A percentile compares a stretch with the other conserved stretches of the same genome.
These are phyloP conservation scores for Venturiaceae sp. DNA, from an alignment of 2,329 filamentous ascomycete genomes.

Conservation along the genomic window DNA sequence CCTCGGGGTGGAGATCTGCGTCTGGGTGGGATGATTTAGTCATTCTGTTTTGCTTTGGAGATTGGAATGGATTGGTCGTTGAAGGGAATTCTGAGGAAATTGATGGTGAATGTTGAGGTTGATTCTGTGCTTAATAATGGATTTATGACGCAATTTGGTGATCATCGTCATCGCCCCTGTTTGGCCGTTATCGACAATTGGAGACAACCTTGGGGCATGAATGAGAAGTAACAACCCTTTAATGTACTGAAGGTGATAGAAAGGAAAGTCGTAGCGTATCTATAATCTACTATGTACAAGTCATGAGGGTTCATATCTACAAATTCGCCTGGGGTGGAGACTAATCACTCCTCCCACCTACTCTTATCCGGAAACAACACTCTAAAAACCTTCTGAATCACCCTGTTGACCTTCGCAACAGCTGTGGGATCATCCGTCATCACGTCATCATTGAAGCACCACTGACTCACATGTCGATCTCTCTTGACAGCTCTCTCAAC, in stretches of 20 bases:
- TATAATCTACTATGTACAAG: neutral
- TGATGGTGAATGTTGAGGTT: neutral
- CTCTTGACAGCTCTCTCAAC: constrained; percentile 26
- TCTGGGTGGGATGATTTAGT: constrained; percentile 18
- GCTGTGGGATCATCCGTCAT: constrained; percentile 24
- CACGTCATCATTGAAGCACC: constrained; percentile 35
- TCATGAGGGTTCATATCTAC: neutral
- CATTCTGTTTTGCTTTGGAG: no score
- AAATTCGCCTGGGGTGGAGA: no score
- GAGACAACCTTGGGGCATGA: no score
- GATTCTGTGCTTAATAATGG: neutral
- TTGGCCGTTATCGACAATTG: no score
- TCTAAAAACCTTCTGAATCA: constrained; percentile 26
- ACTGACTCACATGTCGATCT: constrained; percentile 26
- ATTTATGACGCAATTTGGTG: neutral
- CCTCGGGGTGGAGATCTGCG: constrained; percentile 23
- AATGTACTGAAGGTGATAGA: no score
- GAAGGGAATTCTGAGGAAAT: neutral
- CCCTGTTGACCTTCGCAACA: constrained; percentile 23
- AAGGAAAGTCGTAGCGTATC: no score
- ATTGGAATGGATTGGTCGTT: neutral
- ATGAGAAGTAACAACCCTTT: no score
- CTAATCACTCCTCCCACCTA: constrained; percentile 13
- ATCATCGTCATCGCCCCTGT: neutral
- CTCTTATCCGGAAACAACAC: constrained; percentile 17